phyloP scores from a whole-genome alignment of 345 rosid species.

The Aquilaria yunnanensis region DNA sequence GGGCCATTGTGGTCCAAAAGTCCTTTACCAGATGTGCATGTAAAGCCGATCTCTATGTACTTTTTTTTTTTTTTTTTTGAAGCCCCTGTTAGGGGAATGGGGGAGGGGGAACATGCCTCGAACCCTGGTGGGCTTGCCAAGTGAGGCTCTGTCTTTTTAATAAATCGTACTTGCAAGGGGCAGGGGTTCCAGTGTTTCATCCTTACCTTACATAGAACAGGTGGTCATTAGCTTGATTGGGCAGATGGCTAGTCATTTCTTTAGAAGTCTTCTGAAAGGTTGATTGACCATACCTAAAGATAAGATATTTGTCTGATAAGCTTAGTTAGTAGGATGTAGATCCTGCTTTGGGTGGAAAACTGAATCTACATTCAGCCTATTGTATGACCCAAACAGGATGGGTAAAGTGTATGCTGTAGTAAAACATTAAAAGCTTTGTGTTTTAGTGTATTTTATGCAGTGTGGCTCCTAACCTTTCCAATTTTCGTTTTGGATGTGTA shows the following conservation, averaged over 20 bases:
- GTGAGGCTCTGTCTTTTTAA: neutral
- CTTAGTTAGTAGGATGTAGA: no score
- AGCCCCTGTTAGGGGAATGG: no score
- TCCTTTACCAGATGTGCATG: neutral
- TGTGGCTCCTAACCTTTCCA: neutral
- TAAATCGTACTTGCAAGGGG: neutral
- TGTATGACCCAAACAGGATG: no score
- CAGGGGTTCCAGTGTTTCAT: constrained; percentile 9
- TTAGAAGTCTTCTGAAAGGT: constrained; percentile 4
- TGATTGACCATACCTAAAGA: neutral
- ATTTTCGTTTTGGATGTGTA: constrained; percentile 15
- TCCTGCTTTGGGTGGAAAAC: neutral
- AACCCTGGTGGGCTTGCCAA: neutral
- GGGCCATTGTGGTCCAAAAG: neutral
- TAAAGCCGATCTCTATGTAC: neutral
- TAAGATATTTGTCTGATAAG: no score
- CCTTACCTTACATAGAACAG: constrained; percentile 8
- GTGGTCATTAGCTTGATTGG: constrained; percentile 1
- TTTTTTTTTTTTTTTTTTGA: no score
- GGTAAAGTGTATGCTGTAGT: no score
- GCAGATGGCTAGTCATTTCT: constrained; percentile 6
- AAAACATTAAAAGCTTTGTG: no score
- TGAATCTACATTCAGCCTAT: no score
- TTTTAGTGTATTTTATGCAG: neutral
- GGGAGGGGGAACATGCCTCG: neutral